These are phyloP conservation scores for Sclerotinia spermophila DNA, from an alignment of 2,329 filamentous ascomycete genomes.

Conservation along the genomic window DNA sequence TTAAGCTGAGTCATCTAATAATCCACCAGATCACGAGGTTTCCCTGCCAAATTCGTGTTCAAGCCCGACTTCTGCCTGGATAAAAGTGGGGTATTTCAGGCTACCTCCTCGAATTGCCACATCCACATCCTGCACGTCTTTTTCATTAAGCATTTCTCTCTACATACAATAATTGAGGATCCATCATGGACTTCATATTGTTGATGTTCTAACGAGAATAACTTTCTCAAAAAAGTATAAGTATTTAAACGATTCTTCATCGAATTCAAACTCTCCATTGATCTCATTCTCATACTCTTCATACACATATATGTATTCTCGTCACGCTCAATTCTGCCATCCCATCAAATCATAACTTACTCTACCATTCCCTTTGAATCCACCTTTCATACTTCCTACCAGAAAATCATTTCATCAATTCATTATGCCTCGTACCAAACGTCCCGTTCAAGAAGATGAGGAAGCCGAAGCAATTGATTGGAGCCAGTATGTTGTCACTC, in stretches of 20 bases:
- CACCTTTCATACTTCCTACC: neutral
- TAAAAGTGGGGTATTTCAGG: conserved; percentile 9
- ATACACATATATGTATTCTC: neutral
- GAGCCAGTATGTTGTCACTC: conserved; percentile 60
- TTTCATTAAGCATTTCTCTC: neutral
- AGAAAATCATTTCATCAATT: neutral
- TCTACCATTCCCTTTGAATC: neutral
- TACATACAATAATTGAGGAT: neutral
- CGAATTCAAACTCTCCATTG: neutral
- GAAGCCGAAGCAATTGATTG: conserved; percentile 38
- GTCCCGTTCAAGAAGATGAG: neutral
- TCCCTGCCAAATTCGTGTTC: conserved; percentile 1
- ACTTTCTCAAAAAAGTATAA: conserved; percentile 5
- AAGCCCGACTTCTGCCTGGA: conserved; percentile 11
- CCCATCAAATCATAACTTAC: neutral
- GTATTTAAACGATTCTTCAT: conserved; percentile 1
- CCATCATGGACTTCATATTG: neutral
- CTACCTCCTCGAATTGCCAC: neutral
- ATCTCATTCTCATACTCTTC: neutral
- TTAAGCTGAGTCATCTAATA: neutral
- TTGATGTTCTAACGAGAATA: neutral
- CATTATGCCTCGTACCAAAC: conserved; percentile 14
- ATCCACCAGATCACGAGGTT: neutral
- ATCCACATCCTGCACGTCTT: neutral
- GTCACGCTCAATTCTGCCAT: neutral